Evolutionary conservation across 176 grass and related monocot species (phyloP).

Genomic region (Oryza longistaminata): DNA sequence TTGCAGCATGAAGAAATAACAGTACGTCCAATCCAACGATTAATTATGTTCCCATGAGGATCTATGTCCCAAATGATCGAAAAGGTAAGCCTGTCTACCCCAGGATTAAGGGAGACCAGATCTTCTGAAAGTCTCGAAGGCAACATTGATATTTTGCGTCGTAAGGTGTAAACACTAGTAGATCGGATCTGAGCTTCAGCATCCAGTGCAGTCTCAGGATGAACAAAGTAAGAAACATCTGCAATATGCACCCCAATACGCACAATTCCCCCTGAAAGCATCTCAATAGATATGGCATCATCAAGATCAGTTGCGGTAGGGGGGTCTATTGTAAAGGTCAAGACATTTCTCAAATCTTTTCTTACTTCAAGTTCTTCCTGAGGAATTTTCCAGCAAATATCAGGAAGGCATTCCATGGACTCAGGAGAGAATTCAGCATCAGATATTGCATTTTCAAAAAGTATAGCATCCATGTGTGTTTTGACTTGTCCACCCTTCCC

Average conservation of each 20-base stretch:
- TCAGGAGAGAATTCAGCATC: slow-evolving; percentile 51
- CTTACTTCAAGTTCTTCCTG: slow-evolving; percentile 67
- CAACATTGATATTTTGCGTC: slow-evolving; percentile 74
- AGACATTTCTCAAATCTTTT: slow-evolving; percentile 73
- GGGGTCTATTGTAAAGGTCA: slow-evolving; percentile 87
- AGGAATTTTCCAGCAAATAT: slow-evolving; percentile 60
- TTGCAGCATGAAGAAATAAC: slow-evolving; percentile 91
- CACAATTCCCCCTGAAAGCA: slow-evolving; percentile 54
- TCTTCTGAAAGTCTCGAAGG: slow-evolving; percentile 74
- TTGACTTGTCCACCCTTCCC: slow-evolving; percentile 75
- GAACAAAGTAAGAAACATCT: slow-evolving; percentile 93
- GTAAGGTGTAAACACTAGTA: slow-evolving; percentile 84
- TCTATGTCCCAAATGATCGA: slow-evolving; percentile 96
- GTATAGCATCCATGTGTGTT: slow-evolving; percentile 84
- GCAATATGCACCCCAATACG: slow-evolving; percentile 92
- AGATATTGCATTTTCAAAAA: slow-evolving; percentile 83
- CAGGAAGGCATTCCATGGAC: slow-evolving; percentile 73
- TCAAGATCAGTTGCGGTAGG: slow-evolving; percentile 79
- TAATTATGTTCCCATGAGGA: slow-evolving; percentile 67
- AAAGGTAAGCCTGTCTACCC: slow-evolving; percentile 80
- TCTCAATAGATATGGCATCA: slow-evolving; percentile 91
- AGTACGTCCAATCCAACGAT: slow-evolving; percentile 81
- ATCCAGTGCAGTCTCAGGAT: slow-evolving; percentile 77
- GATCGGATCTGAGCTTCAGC: slow-evolving; percentile 78
- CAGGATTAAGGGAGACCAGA: slow-evolving; percentile 75